These are phyloP conservation scores for Mesotaenium endlicherianum DNA, from an alignment of 139 green algal genomes.

Conservation along the genomic window DNA sequence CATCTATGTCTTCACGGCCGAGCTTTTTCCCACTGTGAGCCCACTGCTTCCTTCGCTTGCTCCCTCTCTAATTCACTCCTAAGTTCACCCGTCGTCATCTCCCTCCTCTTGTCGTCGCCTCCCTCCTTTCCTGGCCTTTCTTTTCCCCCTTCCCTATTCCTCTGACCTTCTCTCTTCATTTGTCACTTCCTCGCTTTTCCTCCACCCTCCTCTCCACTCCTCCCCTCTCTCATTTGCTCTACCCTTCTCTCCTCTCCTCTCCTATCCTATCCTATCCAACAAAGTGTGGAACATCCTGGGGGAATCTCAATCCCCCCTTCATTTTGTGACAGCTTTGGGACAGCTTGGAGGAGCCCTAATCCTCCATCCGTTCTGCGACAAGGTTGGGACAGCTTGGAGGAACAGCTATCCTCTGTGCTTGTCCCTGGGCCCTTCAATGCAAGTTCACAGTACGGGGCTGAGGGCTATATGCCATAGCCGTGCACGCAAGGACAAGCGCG, in stretches of 20 bases:
- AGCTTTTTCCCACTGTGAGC: constrained; percentile 12
- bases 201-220: not conserved
- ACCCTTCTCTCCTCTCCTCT: not conserved
- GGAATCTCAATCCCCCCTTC: too few relatives aligned
- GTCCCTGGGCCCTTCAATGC: too few relatives aligned
- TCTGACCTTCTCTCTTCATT: not conserved
- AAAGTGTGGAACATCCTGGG: too few relatives aligned
- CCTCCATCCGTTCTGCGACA: too few relatives aligned
- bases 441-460: too few relatives aligned
- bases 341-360: too few relatives aligned
- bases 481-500: too few relatives aligned
- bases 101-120: not conserved
- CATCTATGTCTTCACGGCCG: constrained; percentile 15
- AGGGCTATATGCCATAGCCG: too few relatives aligned
- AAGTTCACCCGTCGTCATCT: not conserved
- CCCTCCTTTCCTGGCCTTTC: not conserved
- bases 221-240: not conserved
- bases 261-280: not conserved
- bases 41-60: not conserved
- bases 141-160: not conserved
- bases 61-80: not conserved
- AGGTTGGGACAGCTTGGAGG: too few relatives aligned
- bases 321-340: too few relatives aligned
- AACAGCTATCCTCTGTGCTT: too few relatives aligned
- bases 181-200: not conserved